Base-by-base conservation (phyloP, 2,329 filamentous ascomycete species). In the Keithomyces neogunnii region DNA sequence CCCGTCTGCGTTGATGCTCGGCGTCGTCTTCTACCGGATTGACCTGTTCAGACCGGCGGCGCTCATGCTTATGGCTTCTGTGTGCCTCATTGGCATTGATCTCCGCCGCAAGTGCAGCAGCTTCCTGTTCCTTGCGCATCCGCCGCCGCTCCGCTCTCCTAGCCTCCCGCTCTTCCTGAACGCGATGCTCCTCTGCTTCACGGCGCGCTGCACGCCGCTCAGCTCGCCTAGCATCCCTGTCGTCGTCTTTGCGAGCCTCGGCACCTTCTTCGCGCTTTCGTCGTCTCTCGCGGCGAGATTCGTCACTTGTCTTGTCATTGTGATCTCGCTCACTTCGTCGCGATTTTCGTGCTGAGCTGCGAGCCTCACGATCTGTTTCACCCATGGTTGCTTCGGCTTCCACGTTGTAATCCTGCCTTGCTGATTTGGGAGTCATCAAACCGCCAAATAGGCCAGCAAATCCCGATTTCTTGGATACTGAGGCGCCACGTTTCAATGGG, bases 381-480 rank as follows among this genome's bases (percentile, higher is more conserved):
- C 76, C 70, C 52, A 73, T 69, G 5, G 69, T 65, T 8, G 64
- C 68, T 31, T 76, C 76, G 11, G 65, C 75, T 39, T 81, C 79
- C 40, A 65, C 69, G 52, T 74, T 76, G 6, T 68, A 71, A 39
- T 78, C 81, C 4, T 73, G 67, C 57, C 69, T 66, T 43, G 56
- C 73, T 10, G 72, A 59, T 55, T 71, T 73, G 7, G 74, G 67
- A 47, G 73, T 72, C 55, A 74, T 75, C 11, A 84, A 65, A 32
- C 80, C 80, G 48, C 81, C 81, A 57, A 90, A 82, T 5, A 89
- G 71, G 31, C 80, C 76, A 30, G 77, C 73, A 29, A 85, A 66
- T 3, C 76, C 77, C 62, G 73, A 75, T 60, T 76, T 82, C 47
- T 78, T 78, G 3, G 73, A 71, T 46, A 63, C 70, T 1, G 65